These are phyloP conservation scores for Aspergillus sp. DNA, from an alignment of 2,329 filamentous ascomycete species.

Conservation along the genomic window DNA sequence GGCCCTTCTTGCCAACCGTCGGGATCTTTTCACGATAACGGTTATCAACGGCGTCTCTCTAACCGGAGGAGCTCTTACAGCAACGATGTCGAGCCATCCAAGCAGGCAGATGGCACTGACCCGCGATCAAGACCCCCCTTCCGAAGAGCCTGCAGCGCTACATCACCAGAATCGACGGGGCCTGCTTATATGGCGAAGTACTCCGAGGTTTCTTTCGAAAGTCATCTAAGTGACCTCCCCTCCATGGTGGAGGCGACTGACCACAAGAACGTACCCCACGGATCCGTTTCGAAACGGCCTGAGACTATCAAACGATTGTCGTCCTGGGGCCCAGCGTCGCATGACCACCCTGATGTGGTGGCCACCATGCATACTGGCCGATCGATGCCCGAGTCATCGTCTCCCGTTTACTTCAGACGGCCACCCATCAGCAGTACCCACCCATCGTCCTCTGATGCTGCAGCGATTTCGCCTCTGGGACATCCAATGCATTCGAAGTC, in stretches of 20 bases:
- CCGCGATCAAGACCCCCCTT: conserved; percentile 10
- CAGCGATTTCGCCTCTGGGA: not conserved
- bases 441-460: not conserved
- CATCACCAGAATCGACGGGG: conserved; percentile 15
- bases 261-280: not conserved
- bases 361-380: not conserved
- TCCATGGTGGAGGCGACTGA: too few relatives aligned
- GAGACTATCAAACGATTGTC: not conserved
- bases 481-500: conserved; percentile 8
- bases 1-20: conserved; percentile 14
- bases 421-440: not conserved
- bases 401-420: conserved; percentile 5
- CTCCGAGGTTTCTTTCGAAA: too few relatives aligned
- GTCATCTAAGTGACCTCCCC: too few relatives aligned
- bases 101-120: conserved; percentile 4
- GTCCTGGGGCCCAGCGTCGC: not conserved
- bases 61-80: conserved; percentile 32
- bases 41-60: conserved; percentile 19
- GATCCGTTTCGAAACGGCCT: not conserved
- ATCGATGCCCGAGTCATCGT: not conserved
- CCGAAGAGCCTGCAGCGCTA: conserved; percentile 18
- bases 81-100: conserved; percentile 27
- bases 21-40: conserved; percentile 23
- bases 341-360: not conserved
- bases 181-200: not conserved